A percentile compares a stretch with the other conserved stretches of the same genome.
These are phyloP conservation scores for Pythium aquatile DNA, from an alignment of 352 stramenopile species.

Conservation along the genomic window DNA sequence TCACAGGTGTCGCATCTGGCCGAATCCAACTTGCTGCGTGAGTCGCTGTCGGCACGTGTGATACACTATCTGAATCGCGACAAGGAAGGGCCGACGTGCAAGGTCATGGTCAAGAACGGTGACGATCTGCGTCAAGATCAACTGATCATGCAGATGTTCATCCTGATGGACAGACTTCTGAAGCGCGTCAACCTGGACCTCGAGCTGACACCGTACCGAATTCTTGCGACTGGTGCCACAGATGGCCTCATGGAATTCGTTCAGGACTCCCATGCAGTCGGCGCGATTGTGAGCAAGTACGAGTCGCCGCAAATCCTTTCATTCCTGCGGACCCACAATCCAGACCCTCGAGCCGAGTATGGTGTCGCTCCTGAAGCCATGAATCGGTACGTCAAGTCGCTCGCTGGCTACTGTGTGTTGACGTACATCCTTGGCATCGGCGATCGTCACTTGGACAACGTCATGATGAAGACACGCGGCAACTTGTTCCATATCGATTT, in stretches of 20 bases:
- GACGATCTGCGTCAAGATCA: conserved; percentile 99
- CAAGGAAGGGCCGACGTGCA: conserved; percentile 89
- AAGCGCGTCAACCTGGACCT: conserved; percentile 99
- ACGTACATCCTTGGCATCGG: conserved; percentile 99
- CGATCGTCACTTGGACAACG: conserved; percentile 99
- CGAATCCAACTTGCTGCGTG: conserved; percentile 43
- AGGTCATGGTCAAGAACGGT: conserved; percentile 99
- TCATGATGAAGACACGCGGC: conserved; percentile 96
- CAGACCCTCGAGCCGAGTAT: conserved; percentile 81
- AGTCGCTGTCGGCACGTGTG: conserved; percentile 73
- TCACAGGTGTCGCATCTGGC: conserved; percentile 15
- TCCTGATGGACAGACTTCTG: conserved; percentile 98
- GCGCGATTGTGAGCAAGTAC: conserved; percentile 94
- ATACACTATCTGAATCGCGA: conserved; percentile 77
- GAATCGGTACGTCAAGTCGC: conserved; percentile 97
- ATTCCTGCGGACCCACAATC: conserved; percentile 87
- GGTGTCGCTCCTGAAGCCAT: conserved; percentile 90
- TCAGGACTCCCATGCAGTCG: conserved; percentile 93
- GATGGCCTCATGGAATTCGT: conserved; percentile 98
- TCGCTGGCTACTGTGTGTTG: conserved; percentile 98
- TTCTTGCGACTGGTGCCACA: conserved; percentile 84
- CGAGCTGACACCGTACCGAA: conserved; percentile 95
- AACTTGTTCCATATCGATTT: conserved; percentile 99
- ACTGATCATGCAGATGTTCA: conserved; percentile 99
- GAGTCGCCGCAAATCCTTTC: conserved; percentile 91